These are phyloP conservation scores for Rhodotorula sp. DNA, from an alignment of 1,284 basidiomycete genomes.

Conservation along the genomic window DNA sequence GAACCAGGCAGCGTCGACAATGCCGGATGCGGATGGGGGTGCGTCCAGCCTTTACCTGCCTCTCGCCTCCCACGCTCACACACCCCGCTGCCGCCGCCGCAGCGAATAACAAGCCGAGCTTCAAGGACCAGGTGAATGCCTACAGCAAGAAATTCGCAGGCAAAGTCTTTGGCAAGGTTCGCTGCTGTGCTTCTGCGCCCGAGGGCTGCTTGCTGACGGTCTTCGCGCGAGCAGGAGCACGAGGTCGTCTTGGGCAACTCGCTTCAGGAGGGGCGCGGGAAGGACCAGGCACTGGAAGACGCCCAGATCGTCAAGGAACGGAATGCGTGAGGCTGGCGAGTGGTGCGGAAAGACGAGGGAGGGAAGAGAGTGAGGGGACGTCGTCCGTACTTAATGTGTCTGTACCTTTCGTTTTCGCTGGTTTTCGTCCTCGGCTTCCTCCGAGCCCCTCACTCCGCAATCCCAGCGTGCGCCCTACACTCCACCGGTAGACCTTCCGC, in stretches of 20 bases:
- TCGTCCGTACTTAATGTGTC: background rate
- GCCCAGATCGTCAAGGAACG: slow-evolving; percentile 7
- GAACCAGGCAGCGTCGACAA: slow-evolving; percentile 17
- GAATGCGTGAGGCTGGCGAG: background rate
- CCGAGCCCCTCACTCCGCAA: no score
- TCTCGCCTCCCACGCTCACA: background rate
- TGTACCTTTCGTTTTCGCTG: background rate
- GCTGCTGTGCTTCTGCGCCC: background rate
- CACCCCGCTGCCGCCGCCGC: background rate
- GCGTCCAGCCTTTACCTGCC: background rate
- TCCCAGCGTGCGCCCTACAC: no score
- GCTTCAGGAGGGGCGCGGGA: slow-evolving; percentile 5
- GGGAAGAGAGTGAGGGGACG: no score
- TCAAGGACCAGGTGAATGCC: slow-evolving; percentile 24
- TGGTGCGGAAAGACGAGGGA: background rate
- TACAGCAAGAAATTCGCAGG: slow-evolving; percentile 20
- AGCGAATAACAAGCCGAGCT: background rate
- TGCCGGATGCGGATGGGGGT: slow-evolving; percentile 29
- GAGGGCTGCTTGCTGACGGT: background rate
- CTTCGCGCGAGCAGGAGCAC: background rate
- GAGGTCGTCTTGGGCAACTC: slow-evolving; percentile 1
- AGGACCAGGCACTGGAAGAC: background rate
- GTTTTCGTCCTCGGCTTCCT: no score
- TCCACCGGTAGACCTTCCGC: no score
- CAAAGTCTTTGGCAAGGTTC: slow-evolving; percentile 13